Base-by-base conservation (phyloP, 192 early-diverging fungal genomes). In the Backusella morwellensis region DNA sequence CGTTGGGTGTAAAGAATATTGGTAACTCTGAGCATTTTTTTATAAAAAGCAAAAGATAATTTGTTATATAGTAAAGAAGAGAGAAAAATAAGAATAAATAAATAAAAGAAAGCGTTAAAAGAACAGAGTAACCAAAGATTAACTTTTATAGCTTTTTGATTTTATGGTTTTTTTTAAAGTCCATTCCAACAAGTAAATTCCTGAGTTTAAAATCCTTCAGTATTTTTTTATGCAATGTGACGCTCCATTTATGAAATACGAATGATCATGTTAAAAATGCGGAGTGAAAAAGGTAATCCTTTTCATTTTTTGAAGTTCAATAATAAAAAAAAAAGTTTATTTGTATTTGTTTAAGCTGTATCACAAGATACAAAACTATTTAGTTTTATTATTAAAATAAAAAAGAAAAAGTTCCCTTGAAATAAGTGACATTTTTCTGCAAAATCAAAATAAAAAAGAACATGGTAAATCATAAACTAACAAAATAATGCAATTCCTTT, bases 381-480 rank as follows among this genome's bases (percentile, higher is more conserved):
- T 63, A 63, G 56, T 26, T 12, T 23, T 23, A 23, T 50, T 50
- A 59, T 59, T 23, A 26, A 63, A 63, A 63, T 63, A 63, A 63
- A 59, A 26, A 59, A 59, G 12, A 59, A 17, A 26, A 59, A 29
- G 23, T 29, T 59, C 54, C 54, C 54, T 59, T 59, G 54, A 59
- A 59, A 59, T 59, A 59, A 59, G 9, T 63, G 11, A 63, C 26
- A 29, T 63, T 63, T 44, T 63, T 63, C 56, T 63, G 56, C 56
- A 29, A 63, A 50, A 50, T 50, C 47, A 50, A 50, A 50, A 50
- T 50, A 50, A 50, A 50, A 56, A 63, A 63, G 56, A 63, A 63
- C 56, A 63, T 63, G 56, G 56, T 63, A 63, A 63, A 63, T 63
- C 56, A 63, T 63, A 63, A 63, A 26, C 56, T 63, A 63, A 63